Evolutionary conservation across 1,284 basidiomycete genomes (phyloP), one percentile per base, ranked within the genome.

Genomic region (Sparassis latifolia): DNA sequence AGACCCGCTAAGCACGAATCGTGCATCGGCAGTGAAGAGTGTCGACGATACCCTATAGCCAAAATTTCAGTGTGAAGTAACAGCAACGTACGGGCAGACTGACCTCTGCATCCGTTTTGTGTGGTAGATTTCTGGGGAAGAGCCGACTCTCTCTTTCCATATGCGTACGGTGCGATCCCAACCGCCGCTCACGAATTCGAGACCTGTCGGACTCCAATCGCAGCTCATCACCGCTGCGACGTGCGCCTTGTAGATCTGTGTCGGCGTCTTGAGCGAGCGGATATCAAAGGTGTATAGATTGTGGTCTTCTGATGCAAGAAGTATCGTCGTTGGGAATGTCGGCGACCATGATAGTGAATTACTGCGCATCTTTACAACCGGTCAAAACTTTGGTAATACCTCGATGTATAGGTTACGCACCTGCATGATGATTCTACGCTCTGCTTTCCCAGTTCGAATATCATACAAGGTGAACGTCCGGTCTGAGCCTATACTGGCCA

Each of bases 271-370:
- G 45, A 99, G 77, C 52, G 90, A 84, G 42, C 96, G 83, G 55
- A 99, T 90, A 65, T 99, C 97, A 67, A 97, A 99, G 0, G 97
- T 98, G 70, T 99, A 99, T 40, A 99, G 76, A 62, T 98, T 97
- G 73, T 98, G 95, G 66, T 99, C 97, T 72, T 99, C 97, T 1
- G 93, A 97, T 10, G 92, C 97, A 10, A 98, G 80, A 2, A 98
- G 81, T 38, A 98, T 74, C 3, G 86, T 79, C 0, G 95, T 97
- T 1, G 97, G 96, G 65, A 96, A 88, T 0, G 92, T 93, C 0
- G 97, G 96, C 46, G 92, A 97, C 93, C 95, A 99, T 27, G 92
- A 80, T 3, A 99, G 76, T 37, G 89, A 80, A 61, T 99, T 99
- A 61, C 83, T 84, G 58, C 80, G 82, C 84, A 94, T 91, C 81